Percentiles rank a stretch among this genome's conserved stretches.
These are phyloP conservation scores for Friedmanniomyces endolithicus DNA, from an alignment of 495 filamentous ascomycete genomes.

Conservation along the genomic window DNA sequence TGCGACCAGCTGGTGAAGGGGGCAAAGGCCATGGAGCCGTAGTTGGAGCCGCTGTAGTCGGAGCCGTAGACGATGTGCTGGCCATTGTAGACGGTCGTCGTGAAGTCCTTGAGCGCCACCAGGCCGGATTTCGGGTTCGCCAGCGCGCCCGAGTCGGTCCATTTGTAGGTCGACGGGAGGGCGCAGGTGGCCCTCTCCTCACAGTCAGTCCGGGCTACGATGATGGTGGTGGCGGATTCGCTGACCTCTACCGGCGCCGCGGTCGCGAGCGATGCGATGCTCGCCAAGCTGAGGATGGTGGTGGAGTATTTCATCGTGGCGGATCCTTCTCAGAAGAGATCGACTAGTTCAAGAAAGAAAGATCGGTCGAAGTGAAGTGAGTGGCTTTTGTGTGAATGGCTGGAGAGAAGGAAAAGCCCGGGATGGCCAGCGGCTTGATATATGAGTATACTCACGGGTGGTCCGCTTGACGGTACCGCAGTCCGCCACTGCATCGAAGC, in stretches of 20 bases:
- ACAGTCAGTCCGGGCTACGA: not conserved
- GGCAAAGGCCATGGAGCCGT: conserved; percentile 46
- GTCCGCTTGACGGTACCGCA: not conserved
- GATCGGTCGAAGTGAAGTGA: not conserved
- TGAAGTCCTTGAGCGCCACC: conserved; percentile 49
- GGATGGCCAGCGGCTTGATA: not conserved
- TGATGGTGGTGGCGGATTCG: not conserved
- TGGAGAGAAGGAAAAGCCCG: too few relatives aligned
- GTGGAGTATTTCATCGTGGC: not conserved
- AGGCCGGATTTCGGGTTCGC: conserved; percentile 40
- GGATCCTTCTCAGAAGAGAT: not conserved
- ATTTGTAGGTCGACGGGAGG: conserved; percentile 45
- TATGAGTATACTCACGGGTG: not conserved
- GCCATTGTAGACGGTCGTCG: conserved; percentile 39
- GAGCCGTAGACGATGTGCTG: conserved; percentile 46
- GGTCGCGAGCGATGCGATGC: not conserved
- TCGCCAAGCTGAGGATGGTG: not conserved
- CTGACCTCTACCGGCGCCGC: not conserved
- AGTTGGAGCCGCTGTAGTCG: conserved; percentile 31
- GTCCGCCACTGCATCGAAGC: not conserved
- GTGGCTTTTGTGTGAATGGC: not conserved
- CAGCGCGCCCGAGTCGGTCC: conserved; percentile 40
- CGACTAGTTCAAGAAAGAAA: not conserved
- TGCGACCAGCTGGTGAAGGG: conserved; percentile 43
- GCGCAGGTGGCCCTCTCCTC: conserved; percentile 30